Evolutionary conservation across 2,329 filamentous ascomycete genomes (phyloP), one percentile per base, ranked within the genome.

Genomic region (Trichoderma pleuroti): DNA sequence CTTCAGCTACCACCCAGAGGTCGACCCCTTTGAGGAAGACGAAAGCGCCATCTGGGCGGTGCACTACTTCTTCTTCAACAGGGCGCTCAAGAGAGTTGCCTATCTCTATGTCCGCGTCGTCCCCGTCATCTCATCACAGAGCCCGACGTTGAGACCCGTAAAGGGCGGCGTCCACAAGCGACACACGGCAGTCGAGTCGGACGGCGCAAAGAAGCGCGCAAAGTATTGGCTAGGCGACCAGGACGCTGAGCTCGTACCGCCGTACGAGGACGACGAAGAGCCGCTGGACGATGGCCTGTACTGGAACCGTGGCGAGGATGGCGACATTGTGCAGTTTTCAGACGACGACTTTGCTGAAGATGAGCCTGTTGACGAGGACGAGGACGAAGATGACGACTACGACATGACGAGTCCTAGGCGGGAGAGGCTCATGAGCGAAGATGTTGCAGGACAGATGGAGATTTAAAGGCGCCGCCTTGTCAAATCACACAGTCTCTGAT

Each of bases 21-120:
- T 94, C 72, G 94, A 97, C 77, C 93, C 94, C 0, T 97, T 97
- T 76, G 92, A 94, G 76, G 94, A 94, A 73, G 94, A 97, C 72
- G 94, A 98, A 77, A 93, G 93, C 72, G 92, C 94, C 11, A 94
- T 99, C 73, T 99, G 95, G 95, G 94, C 93, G 63, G 86, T 94
- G 73, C 94, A 98, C 80, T 98, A 97, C 81, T 97, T 99, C 84
- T 97, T 98, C 81, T 98, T 98, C 87, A 98, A 97, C 85, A 95
- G 95, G 77, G 86, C 90, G 30, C 87, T 91, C 78, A 98, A 98
- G 84, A 90, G 96, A 54, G 95, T 99, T 21, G 94, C 93, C 72
- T 99, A 99, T 79, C 84, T 99, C 59, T 97, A 98, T 77, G 88
- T 98, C 59, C 91, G 95, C 72, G 94, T 93, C n/a, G 89, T 98